These are phyloP conservation scores for Gonium pectorale DNA, from an alignment of 139 green algal species.

Conservation along the genomic window DNA sequence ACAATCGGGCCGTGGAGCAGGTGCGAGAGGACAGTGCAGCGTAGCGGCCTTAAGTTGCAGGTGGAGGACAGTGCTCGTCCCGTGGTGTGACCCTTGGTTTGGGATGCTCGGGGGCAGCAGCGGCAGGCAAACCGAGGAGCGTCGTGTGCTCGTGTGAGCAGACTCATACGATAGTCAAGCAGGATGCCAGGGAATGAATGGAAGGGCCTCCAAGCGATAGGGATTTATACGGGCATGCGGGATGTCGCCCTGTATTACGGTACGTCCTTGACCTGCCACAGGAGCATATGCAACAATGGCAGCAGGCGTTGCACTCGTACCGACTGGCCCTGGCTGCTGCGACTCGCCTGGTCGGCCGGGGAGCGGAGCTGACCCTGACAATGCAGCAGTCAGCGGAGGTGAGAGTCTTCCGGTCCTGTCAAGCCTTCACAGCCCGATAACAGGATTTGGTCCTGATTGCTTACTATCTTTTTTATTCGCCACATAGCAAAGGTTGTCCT, in stretches of 20 bases:
- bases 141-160: too few relatives aligned
- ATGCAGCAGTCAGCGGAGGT: conserved; percentile 42
- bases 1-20: conserved; percentile 51
- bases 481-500: too few relatives aligned
- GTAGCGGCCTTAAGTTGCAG: neutral
- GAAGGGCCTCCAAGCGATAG: too few relatives aligned
- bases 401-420: too few relatives aligned
- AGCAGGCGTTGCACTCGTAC: conserved; percentile 31
- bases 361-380: conserved; percentile 19
- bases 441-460: neutral
- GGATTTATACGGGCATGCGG: too few relatives aligned
- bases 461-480: too few relatives aligned
- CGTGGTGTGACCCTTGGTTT: neutral
- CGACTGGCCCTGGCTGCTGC: conserved; percentile 16
- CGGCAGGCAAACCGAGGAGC: too few relatives aligned
- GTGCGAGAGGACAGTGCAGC: neutral
- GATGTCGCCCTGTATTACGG: too few relatives aligned
- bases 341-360: conserved; percentile 8
- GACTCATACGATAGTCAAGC: neutral
- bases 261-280: neutral
- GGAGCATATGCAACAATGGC: conserved; percentile 44
- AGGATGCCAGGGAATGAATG: too few relatives aligned
- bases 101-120: too few relatives aligned
- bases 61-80: neutral
- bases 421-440: too few relatives aligned